Conservation (phyloP, 495 filamentous ascomycete species). For the Coniosporium apollinis region DNA sequence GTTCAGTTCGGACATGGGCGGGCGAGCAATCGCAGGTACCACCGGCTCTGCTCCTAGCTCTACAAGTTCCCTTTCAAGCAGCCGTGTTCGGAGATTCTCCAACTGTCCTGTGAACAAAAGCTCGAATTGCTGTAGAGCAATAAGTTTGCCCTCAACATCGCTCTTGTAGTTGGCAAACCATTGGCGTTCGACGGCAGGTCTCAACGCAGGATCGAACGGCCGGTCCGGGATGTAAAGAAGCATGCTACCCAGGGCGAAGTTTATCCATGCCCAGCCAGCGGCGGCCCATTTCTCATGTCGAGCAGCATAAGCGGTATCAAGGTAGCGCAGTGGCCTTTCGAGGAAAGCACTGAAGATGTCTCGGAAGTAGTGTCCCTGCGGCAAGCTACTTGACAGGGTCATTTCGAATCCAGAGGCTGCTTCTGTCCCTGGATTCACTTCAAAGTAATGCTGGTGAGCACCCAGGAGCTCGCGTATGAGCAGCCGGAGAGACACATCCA, state of each 20-base stretch:
- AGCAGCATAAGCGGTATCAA: too few species aligned
- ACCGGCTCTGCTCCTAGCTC: slow-evolving; percentile 44
- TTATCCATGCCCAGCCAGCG: slow-evolving; percentile 37
- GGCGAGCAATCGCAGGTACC: slow-evolving; percentile 55
- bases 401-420: too few species aligned
- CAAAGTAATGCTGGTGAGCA: too few species aligned
- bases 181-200: slow-evolving; percentile 51
- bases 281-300: neutral
- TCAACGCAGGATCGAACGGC: slow-evolving; percentile 70
- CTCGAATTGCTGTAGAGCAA: slow-evolving; percentile 49
- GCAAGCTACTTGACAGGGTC: too few species aligned
- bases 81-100: slow-evolving; percentile 41
- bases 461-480: too few species aligned
- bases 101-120: slow-evolving; percentile 46
- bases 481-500: too few species aligned
- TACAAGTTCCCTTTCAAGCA: slow-evolving; percentile 40
- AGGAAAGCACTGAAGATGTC: too few species aligned
- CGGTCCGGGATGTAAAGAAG: slow-evolving; percentile 73
- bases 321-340: too few species aligned
- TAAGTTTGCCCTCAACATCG: slow-evolving; percentile 37
- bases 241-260: slow-evolving; percentile 47
- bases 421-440: too few species aligned
- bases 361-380: too few species aligned
- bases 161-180: slow-evolving; percentile 39
- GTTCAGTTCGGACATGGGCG: slow-evolving; percentile 44